Evolutionary conservation across 345 rosid species (phyloP).

Genomic region (Salix arbutifolia): DNA sequence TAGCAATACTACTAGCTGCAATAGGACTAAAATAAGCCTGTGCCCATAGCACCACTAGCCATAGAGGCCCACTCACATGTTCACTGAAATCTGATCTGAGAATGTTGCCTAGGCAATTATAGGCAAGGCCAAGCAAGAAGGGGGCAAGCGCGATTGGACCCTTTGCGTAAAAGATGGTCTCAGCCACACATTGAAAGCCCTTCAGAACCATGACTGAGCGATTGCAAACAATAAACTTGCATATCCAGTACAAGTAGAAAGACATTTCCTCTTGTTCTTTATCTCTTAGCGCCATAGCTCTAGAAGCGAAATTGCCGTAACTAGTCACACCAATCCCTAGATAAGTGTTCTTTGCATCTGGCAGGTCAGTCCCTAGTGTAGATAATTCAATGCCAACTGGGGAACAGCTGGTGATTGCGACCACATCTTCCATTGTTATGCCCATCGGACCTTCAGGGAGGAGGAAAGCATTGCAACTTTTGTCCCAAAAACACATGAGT

Average conservation of each 20-base stretch:
- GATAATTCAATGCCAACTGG: background rate
- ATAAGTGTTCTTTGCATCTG: background rate
- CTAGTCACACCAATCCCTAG: background rate
- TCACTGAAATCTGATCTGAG: background rate
- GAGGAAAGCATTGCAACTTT: background rate
- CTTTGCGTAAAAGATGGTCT: background rate
- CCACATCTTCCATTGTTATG: background rate
- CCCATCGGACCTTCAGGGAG: background rate
- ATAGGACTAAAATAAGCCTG: background rate
- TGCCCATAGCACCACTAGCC: background rate
- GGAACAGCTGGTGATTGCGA: background rate
- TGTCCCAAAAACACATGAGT: background rate
- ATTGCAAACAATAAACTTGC: background rate
- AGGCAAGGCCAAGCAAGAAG: background rate
- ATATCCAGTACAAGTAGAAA: background rate
- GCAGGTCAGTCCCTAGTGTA: background rate
- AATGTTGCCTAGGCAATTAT: background rate
- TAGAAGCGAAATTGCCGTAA: background rate
- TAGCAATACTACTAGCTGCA: background rate
- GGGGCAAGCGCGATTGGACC: background rate
- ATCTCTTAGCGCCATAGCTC: background rate
- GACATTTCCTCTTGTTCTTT: background rate
- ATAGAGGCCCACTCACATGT: background rate
- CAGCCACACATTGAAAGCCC: background rate
- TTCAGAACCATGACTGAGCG: background rate